Evolutionary conservation across 1,284 basidiomycete species (phyloP).

Genomic region (Heterobasidion parviporum): DNA sequence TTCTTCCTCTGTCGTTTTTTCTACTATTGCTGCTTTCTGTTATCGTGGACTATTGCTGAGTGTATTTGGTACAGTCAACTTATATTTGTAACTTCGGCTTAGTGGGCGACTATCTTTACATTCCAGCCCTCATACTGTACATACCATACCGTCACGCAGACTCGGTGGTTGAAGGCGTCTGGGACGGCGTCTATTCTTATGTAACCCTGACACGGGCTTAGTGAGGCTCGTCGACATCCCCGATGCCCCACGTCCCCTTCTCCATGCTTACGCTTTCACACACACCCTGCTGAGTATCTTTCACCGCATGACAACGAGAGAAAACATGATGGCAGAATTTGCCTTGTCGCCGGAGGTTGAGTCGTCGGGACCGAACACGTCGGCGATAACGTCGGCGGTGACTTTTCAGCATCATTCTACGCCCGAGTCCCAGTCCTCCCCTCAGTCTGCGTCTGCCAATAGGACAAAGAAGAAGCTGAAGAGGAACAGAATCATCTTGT

Average conservation of each 20-base stretch:
- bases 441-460: neutral
- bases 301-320: neutral
- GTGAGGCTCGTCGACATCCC: no score
- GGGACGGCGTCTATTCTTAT: no score
- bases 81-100: neutral
- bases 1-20: no score
- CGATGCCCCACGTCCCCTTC: no score
- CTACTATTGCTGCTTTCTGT: neutral
- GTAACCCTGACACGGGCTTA: no score
- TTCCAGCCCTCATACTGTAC: no score
- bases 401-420: neutral
- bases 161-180: no score
- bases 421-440: neutral
- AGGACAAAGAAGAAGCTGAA: neutral
- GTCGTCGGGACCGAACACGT: neutral
- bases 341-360: neutral
- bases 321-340: neutral
- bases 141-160: no score
- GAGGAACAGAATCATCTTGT: neutral
- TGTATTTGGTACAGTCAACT: neutral
- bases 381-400: neutral
- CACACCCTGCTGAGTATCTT: no score
- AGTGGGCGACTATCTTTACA: no score
- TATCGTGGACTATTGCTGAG: neutral
- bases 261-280: no score